phyloP scores from a whole-genome alignment of 495 filamentous ascomycete species.

The Aspergillus haitiensis region DNA sequence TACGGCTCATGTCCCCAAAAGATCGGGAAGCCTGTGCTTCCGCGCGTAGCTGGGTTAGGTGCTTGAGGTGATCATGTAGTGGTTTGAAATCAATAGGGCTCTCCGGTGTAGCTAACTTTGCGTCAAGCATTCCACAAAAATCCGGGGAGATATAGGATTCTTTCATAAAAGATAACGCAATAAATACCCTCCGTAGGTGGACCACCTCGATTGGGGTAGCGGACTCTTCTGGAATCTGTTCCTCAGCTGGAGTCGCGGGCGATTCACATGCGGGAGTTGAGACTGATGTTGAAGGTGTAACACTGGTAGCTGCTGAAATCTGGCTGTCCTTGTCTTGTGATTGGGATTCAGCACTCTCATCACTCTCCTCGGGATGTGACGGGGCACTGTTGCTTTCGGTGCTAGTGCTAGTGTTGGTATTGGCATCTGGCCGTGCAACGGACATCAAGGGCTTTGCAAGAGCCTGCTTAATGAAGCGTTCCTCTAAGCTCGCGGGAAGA shows the following conservation, averaged over 20 bases:
- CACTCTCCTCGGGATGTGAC: conserved; percentile 8
- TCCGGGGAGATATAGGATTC: conserved; percentile 64
- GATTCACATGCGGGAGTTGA: conserved; percentile 46
- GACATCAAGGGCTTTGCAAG: conserved; percentile 71
- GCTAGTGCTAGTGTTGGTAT: conserved; percentile 12
- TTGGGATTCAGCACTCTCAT: conserved; percentile 29
- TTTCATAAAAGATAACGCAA: conserved; percentile 73
- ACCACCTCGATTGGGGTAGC: conserved; percentile 50
- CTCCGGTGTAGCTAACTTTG: conserved; percentile 45
- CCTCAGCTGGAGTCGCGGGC: conserved; percentile 17
- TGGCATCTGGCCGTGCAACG: conserved; percentile 51
- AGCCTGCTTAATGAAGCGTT: conserved; percentile 74
- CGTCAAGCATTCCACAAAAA: conserved; percentile 51
- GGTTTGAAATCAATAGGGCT: conserved; percentile 65
- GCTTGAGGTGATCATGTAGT: conserved; percentile 64
- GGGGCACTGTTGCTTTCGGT: conserved; percentile 5
- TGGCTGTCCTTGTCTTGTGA: conserved; percentile 35
- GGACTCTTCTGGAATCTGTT: conserved; percentile 34
- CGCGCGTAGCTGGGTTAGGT: conserved; percentile 62
- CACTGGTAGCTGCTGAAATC: conserved; percentile 35
- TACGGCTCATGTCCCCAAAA: conserved; percentile 70
- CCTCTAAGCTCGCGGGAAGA: conserved; percentile 80
- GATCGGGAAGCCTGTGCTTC: conserved; percentile 68
- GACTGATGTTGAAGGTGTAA: conserved; percentile 36
- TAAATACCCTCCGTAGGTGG: conserved; percentile 69